Percentiles rank a stretch among this genome's conserved stretches.
Evolutionary conservation across 108 stramenopile species (phyloP).

Genomic region (Asterionellopsis glacialis): DNA sequence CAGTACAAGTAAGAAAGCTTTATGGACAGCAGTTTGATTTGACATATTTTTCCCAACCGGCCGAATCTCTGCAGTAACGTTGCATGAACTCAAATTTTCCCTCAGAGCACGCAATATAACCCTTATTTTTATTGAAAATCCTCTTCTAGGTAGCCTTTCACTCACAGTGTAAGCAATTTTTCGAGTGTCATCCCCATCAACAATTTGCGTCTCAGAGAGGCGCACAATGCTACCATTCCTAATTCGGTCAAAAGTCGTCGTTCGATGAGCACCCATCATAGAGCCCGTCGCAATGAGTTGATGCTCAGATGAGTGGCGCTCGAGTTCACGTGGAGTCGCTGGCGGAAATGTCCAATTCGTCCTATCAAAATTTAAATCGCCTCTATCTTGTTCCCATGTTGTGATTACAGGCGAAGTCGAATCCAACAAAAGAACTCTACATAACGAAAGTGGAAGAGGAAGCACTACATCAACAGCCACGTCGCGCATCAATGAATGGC

Average conservation of each 20-base stretch:
- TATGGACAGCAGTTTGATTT: constrained; percentile 77
- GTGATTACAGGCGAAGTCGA: constrained; percentile 72
- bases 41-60: constrained; percentile 82
- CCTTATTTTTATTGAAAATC: constrained; percentile 70
- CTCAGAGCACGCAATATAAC: constrained; percentile 45
- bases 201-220: constrained; percentile 64
- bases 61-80: constrained; percentile 59
- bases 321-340: constrained; percentile 65
- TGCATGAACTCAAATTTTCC: constrained; percentile 49
- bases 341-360: constrained; percentile 71
- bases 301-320: constrained; percentile 60
- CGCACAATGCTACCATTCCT: constrained; percentile 52
- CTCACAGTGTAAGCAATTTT: constrained; percentile 47
- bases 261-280: constrained; percentile 69
- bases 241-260: constrained; percentile 51
- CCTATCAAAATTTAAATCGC: constrained; percentile 57
- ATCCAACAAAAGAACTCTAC: constrained; percentile 68
- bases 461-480: constrained; percentile 53
- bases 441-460: constrained; percentile 62
- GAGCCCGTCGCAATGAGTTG: constrained; percentile 70
- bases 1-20: constrained; percentile 69
- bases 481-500: constrained; percentile 57
- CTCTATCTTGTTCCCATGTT: constrained; percentile 72
- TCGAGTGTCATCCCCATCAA: constrained; percentile 66
- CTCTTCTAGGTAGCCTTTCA: constrained; percentile 72